These are phyloP conservation scores for Lentinula detonsa DNA, from an alignment of 768 basidiomycete genomes.

Conservation along the genomic window DNA sequence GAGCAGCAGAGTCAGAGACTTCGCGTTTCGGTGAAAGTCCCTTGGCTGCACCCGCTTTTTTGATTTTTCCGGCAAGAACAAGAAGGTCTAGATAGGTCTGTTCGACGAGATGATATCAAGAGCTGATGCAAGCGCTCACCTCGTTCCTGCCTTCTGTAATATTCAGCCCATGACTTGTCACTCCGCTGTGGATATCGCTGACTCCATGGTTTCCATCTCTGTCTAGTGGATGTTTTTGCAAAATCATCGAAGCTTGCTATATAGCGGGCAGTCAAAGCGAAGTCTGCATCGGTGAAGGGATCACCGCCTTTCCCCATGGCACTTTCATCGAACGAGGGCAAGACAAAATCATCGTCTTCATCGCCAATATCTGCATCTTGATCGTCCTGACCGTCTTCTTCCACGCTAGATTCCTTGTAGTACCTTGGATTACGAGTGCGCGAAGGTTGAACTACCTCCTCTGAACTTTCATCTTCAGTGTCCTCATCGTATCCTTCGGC, in stretches of 20 bases:
- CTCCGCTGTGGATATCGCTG: conserved; percentile 47
- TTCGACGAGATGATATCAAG: neutral
- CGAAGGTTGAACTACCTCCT: conserved; percentile 9
- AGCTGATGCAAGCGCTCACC: conserved; percentile 14
- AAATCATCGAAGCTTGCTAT: conserved; percentile 46
- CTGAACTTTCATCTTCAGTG: conserved; percentile 16
- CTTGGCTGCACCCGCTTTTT: conserved; percentile 12
- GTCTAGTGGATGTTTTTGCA: conserved; percentile 29
- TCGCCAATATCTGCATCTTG: conserved; percentile 3
- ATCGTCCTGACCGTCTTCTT: conserved; percentile 19
- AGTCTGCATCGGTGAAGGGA: conserved; percentile 55
- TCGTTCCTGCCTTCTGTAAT: conserved; percentile 45
- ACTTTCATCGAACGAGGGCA: conserved; percentile 24
- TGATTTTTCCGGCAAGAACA: conserved; percentile 32
- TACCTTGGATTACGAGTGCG: conserved; percentile 9
- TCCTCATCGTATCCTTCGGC: conserved; percentile 23
- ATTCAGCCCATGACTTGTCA: conserved; percentile 55
- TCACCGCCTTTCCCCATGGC: conserved; percentile 49
- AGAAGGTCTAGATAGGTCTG: conserved; percentile 21
- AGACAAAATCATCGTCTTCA: conserved; percentile 13
- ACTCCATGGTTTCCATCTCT: conserved; percentile 52
- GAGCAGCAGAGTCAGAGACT: neutral
- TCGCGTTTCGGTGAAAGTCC: conserved; percentile 8
- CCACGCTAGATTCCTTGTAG: conserved; percentile 19
- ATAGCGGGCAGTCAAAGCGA: conserved; percentile 53